Percentiles rank a stretch among this genome's conserved stretches.
Evolutionary conservation across 192 early-diverging fungal species (phyloP).

Genomic region (Linnemannia schmuckeri): DNA sequence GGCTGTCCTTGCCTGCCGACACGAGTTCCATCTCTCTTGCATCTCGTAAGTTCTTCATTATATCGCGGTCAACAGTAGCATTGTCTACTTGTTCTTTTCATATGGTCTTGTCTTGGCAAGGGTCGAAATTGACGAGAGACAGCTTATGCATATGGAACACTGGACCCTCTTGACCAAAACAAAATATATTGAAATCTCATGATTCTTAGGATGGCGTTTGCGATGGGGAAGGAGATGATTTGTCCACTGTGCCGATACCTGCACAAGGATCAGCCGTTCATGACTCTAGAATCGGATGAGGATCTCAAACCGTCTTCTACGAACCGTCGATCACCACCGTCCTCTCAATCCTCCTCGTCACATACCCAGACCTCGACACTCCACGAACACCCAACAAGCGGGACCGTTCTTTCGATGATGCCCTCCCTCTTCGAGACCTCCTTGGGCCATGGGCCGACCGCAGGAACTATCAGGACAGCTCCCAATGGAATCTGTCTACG

Average conservation of each 20-base stretch:
- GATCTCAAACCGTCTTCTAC: background rate
- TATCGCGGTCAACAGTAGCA: background rate
- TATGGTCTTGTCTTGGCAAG: background rate
- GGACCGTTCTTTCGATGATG: conserved; percentile 49
- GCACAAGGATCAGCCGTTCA: conserved; percentile 52
- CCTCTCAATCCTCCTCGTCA: background rate
- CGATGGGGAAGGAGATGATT: conserved; percentile 51
- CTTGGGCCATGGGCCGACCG: conserved; percentile 29
- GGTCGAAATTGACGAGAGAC: background rate
- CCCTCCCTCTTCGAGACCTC: conserved; percentile 46
- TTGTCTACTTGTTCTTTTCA: background rate
- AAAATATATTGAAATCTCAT: too few species aligned
- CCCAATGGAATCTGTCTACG: conserved; percentile 30
- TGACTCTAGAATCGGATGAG: conserved; percentile 29
- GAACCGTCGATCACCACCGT: background rate
- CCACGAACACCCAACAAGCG: conserved; percentile 51
- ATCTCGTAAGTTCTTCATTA: conserved; percentile 39
- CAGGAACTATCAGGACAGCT: conserved; percentile 28
- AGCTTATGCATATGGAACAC: background rate
- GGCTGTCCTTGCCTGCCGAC: conserved; percentile 43
- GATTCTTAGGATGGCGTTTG: conserved; percentile 46
- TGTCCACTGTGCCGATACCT: conserved; percentile 52
- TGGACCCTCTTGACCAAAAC: too few species aligned
- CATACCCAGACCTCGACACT: background rate
- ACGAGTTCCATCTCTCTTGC: conserved; percentile 53